Evolutionary conservation across 192 early-diverging fungal species (phyloP).

Genomic region (Backusella australiensis): DNA sequence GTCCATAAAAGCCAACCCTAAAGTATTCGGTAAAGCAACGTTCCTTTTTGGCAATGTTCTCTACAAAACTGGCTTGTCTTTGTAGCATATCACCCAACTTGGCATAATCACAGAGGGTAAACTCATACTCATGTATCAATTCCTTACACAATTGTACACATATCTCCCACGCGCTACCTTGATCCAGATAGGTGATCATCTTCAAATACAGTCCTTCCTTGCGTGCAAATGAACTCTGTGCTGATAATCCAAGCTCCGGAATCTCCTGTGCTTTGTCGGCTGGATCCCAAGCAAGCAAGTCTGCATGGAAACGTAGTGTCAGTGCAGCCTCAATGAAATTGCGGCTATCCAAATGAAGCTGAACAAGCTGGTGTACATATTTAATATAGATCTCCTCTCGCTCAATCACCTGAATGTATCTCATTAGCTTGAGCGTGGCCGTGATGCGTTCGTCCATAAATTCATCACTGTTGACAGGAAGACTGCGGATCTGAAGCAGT

Average conservation of each 20-base stretch:
- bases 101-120: slow-evolving; percentile 47
- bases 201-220: slow-evolving; percentile 63
- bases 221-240: slow-evolving; percentile 53
- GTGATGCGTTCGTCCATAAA: slow-evolving; percentile 63
- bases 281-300: slow-evolving; percentile 63
- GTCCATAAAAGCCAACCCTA: slow-evolving; percentile 73
- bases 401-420: slow-evolving; percentile 59
- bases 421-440: slow-evolving; percentile 58
- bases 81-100: slow-evolving; percentile 53
- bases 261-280: slow-evolving; percentile 44
- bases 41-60: slow-evolving; percentile 49
- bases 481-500: slow-evolving; percentile 49
- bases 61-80: slow-evolving; percentile 52
- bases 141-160: slow-evolving; percentile 67
- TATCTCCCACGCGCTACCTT: slow-evolving; percentile 68
- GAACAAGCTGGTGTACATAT: slow-evolving; percentile 62
- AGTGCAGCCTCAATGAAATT: slow-evolving; percentile 68
- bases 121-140: slow-evolving; percentile 57
- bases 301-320: slow-evolving; percentile 64
- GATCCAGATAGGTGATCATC: slow-evolving; percentile 61
- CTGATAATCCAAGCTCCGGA: slow-evolving; percentile 50
- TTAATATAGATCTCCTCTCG: slow-evolving; percentile 62
- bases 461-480: slow-evolving; percentile 47
- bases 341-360: slow-evolving; percentile 51
- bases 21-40: slow-evolving; percentile 62